Base-by-base conservation (phyloP, 805 yeast species). In the Ogataea siamensis region DNA sequence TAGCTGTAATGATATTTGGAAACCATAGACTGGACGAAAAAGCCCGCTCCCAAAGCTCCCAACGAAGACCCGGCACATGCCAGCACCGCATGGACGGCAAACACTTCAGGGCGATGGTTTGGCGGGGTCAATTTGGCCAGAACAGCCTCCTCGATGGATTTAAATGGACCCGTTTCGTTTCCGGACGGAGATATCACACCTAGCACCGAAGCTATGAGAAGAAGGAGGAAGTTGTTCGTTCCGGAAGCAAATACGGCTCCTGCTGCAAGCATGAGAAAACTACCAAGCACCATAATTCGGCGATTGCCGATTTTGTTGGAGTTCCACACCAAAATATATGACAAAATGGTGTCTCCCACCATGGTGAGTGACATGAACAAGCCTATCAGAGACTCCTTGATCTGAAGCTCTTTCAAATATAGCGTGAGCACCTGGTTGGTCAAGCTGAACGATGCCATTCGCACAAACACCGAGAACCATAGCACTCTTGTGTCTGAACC, bases 121-220 rank as follows among this genome's bases (percentile, higher is more conserved):
- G 70, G 71, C 0, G 82, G 78, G 0, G 94, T 82, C 46, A 87
- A 63, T 58, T 85, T 91, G 0, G 95, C 93, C 34, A 87, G 68
- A 26, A 85, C 73, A 1, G 91, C 79, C 54, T 87, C 95, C 57
- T 87, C 96, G 19, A 87, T 78, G 0, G 93, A 77, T 54, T 84
- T 82, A 60, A 87, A 87, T 0, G 96, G 96, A 0, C 96, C 96
- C 0, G 89, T 86, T 54, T 87, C 96, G 53, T 82, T 88, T 16
- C 96, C 95, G 19, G 87, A 78, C 2, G 95, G 93, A 2, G 95
- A 84, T 6, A 87, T 83, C 12, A 87, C 95, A 1, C 96, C 96
- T 20, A 85, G 41, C 2, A 85, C 73, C 2, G 95, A 93, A 7
- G 93, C 93, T 2, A 69, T 16, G 14, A 87, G 62, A 26, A 87